Base-by-base conservation (phyloP, 345 rosid species). In the Rhodamnia argentea region DNA sequence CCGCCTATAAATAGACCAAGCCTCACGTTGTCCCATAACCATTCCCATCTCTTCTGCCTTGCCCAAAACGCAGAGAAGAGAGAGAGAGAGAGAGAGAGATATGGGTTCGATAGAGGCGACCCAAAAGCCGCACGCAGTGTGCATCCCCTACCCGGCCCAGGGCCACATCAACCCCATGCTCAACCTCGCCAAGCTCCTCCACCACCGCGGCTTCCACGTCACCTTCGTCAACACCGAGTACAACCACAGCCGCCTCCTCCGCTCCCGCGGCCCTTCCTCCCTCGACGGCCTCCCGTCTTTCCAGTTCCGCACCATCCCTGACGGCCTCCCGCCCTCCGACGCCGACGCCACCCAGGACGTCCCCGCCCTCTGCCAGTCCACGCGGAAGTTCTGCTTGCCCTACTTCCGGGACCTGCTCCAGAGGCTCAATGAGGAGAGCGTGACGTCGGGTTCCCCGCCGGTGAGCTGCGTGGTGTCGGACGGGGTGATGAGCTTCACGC, bases 131-230 rank as follows among this genome's bases (percentile, higher is more conserved):
- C 94, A 93, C 84, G 94, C 87, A 3, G 93, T 93, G 27, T 93
- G 94, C 81, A 37, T 93, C 44, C 94, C 95, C 1, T 92, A 18
- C 85, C 95, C 94, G 26, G 93, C 93, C 42, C 95, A 93, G 85
- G 93, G 94, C 70, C 95, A 93, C 89, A 87, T 93, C 54, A 92
- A 87, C 62, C 93, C 95, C 32, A 91, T 92, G 94, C 86, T 92
- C 4, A 89, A 89, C 85, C 74, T 92, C 12, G 94, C 95, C n/a
- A 92, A 93, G 84, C 84, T 93, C 54, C 93, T 93, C 29, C 92
- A 93, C 83, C 89, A 74, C 82, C 76, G 84, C 12, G 90, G 93
- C 81, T 92, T 91, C 83, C 91, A 91, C 82, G 74, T 93, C 85
- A 92, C 95, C 86, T 93, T 93, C 42, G 95, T 93, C 54, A 91